Evolutionary conservation across 176 grass and related monocot species (phyloP), one percentile per base, ranked within the genome.

Genomic region (Melocanna baccifera): DNA sequence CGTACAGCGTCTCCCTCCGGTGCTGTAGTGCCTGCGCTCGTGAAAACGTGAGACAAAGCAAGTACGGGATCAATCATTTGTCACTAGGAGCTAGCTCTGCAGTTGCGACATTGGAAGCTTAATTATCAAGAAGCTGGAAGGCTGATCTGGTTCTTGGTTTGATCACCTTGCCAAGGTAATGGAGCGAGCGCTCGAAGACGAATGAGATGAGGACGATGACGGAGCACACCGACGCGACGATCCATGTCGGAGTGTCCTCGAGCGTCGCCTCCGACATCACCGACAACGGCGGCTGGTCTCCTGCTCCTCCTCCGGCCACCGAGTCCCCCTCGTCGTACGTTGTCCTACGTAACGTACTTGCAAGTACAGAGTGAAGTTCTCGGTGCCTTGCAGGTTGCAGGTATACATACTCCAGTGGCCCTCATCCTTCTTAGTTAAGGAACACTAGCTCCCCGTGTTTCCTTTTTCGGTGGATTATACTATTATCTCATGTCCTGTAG

Each of bases 181-280:
- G 93, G n/a, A 98, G 93, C 12, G 71, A 43, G 56, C 93, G 87
- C 87, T 93, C 93, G 88, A 98, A 95, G 76, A 80, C 12, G 52
- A 92, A 71, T 64, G 96, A 98, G 68, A 93, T 93, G 75, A 91
- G 83, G 48, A 95, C 88, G 55, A 98, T 93, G 53, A 87, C 76
- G 76, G 87, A 85, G 89, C 96, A 98, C 48, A 98, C 91, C 18
- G 83, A 62, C 12, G 89, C 83, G 18, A 93, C 88, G 57, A 93
- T 95, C 93, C 96, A 98, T 68, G 96, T 98, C 42, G 93, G 91
- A 6, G 93, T 93, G 48, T 73, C 80, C 86, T 98, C 91, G 9
- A 98, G 46, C 45, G 67, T 79, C 8, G 81, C 62, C 56, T 78
- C 83, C 23, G 77, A 41, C 87, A 78, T 88, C 16, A 19, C 73